Conservation (phyloP, 345 rosid genomes). For the Sonneratia alba region DNA sequence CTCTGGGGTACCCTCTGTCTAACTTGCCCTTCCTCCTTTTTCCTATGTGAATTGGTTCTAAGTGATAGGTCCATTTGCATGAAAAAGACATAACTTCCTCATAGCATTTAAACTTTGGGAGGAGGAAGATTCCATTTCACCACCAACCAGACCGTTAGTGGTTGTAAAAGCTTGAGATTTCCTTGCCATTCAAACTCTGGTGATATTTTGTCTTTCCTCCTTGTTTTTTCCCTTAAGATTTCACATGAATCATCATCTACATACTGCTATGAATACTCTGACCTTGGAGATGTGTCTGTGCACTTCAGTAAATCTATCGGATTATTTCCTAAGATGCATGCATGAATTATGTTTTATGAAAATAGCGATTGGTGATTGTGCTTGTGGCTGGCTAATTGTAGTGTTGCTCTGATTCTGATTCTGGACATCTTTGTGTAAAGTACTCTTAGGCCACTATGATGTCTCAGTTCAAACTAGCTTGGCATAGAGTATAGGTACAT, state of each 20-base stretch:
- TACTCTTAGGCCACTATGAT: conserved; percentile 4
- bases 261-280: background rate
- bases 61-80: conserved; percentile 9
- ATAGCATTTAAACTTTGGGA: conserved; percentile 13
- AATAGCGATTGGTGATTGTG: background rate
- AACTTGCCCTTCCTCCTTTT: conserved; percentile 3
- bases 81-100: conserved; percentile 16
- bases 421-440: conserved; percentile 1
- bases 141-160: conserved; percentile 36
- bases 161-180: conserved; percentile 33
- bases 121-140: conserved; percentile 14
- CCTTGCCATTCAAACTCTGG: conserved; percentile 25
- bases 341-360: background rate
- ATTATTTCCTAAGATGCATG: background rate
- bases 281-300: background rate
- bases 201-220: conserved; percentile 15
- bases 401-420: background rate
- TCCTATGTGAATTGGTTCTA: conserved; percentile 12
- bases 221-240: background rate
- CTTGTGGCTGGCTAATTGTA: background rate
- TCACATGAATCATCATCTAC: conserved; percentile 2
- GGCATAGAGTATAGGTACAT: background rate
- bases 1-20: conserved; percentile 8
- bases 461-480: conserved; percentile 5
- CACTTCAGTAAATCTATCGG: background rate